Evolutionary conservation across 352 stramenopile genomes (phyloP), one percentile per base, ranked within the genome.

Genomic region (Phytophthora ramorum): DNA sequence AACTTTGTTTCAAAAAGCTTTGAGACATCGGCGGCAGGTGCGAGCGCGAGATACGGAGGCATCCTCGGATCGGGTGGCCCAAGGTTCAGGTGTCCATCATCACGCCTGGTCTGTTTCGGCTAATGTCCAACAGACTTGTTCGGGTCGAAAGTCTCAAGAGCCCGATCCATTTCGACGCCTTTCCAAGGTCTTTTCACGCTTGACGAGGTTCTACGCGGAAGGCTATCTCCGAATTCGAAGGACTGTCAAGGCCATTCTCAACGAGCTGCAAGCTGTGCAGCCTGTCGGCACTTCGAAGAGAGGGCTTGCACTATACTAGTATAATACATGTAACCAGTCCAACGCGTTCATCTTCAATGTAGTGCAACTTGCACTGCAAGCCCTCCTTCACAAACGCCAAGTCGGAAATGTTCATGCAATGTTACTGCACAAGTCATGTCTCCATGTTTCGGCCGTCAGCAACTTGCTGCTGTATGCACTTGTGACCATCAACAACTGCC

Each of bases 121-220:
- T 9, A 14, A 17, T 17, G 14, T 20, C 16, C 16, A 5, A 20
- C 14, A 44, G 37, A 20, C 13, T 13, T 34, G 1, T 40, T 32
- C 17, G 12, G 22, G 14, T 71, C 41, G 55, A 64, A 70, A 70
- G 47, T 65, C 24, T 19, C 26, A 32, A 32, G 26, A 9, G 51
- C 17, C 35, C 51, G 63, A 58, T 71, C 55, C 63, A 66, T 66
- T 53, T 19, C 14, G 20, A 66, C 20, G 63, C 47, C 56, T 71
- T 43, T 66, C 63, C 63, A 60, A 57, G 30, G 56, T 28, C 55
- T 70, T 48, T 66, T 58, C 63, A 51, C 59, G 16, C 24, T 48
- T 8, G 50, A 26, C 51, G 9, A 37, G 38, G 24, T 32, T 59
- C 52, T 60, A n/a, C 32, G 20, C 35, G 4, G 4, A n/a, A 56